Evolutionary conservation across 805 yeast species (phyloP), one percentile per base, ranked within the genome.

Genomic region (Starmera pachycereana): DNA sequence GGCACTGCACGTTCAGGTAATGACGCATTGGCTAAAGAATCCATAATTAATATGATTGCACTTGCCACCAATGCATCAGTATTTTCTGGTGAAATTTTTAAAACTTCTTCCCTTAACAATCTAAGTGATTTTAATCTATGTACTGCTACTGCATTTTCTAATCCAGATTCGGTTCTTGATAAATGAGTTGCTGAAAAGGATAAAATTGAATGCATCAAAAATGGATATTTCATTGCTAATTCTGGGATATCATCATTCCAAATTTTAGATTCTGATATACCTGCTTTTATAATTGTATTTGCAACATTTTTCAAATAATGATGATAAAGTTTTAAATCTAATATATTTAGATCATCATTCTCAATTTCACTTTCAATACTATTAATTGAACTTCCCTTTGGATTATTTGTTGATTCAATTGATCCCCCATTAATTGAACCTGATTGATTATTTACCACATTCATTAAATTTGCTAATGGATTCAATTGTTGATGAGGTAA

Each of bases 41-140:
- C 97, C 84, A 90, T 84, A 40, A 88, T 88, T 41, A 90, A 65
- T 32, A 90, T 78, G 45, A 89, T 69, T 0, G 96, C 95, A 38
- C 94, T 79, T 0, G 97, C 96, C 12, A 89, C 96, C 40, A 90
- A 66, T 0, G 97, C 95, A 60, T 90, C 97, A 1, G 95, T 83
- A 50, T 89, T 89, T 37, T 84, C 87, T 3, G 85, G 71, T 13
- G 83, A 79, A 45, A 90, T 85, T 46, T 84, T 78, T 47, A 86
- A 66, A 4, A 90, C 96, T 2, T 94, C 96, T 50, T 82, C 92
- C 41, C 97, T 66, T 39, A 90, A 62, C 34, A 87, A 63, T 39
- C 88, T 65, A 37, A 90, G 63, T 0, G 97, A 95, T 56, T 86
- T 94, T 11, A 94, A 85, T 33, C 97, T 63, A 60, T 90, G 97